Evolutionary conservation across 192 early-diverging fungal species (phyloP).

Genomic region (Coemansia sp.): DNA sequence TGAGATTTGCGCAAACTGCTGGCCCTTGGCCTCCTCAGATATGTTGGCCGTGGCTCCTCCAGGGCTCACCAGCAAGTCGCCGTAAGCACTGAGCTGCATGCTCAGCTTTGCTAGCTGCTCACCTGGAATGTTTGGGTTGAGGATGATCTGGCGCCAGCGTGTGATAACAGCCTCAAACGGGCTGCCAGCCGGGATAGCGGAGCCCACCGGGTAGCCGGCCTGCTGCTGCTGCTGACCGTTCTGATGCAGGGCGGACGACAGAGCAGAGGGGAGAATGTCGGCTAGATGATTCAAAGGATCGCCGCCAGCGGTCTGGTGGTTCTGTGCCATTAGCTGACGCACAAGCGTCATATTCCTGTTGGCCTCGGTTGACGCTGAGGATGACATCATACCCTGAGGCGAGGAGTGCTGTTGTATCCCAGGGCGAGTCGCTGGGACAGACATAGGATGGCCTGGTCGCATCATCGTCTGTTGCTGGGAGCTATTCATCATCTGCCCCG

Average conservation of each 20-base stretch:
- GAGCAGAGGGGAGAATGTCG: constrained; percentile 6
- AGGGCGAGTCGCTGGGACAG: constrained; percentile 3
- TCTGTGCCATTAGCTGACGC: constrained; percentile 19
- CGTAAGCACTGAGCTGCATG: constrained; percentile 47
- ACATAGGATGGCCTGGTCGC: constrained; percentile 7
- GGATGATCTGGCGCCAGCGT: constrained; percentile 48
- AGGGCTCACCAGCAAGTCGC: constrained; percentile 15
- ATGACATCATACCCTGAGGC: not conserved
- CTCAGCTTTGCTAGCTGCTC: constrained; percentile 42
- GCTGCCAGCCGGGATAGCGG: not conserved
- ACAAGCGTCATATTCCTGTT: constrained; percentile 14
- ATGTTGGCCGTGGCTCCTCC: constrained; percentile 14
- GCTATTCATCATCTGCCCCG: not conserved
- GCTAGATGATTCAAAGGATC: not conserved
- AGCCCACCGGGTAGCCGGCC: not conserved
- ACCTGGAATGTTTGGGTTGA: constrained; percentile 26
- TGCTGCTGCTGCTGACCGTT: not conserved
- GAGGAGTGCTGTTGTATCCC: constrained; percentile 12
- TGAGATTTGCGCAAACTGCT: constrained; percentile 40
- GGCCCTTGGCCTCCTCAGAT: constrained; percentile 27
- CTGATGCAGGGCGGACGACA: constrained; percentile 9
- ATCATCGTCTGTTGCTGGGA: constrained; percentile 1
- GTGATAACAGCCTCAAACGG: constrained; percentile 21
- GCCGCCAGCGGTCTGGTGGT: not conserved
- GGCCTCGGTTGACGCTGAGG: constrained; percentile 4